phyloP scores from a whole-genome alignment of 2,329 filamentous ascomycete genomes.

The Diaporthe citrichinensis region DNA sequence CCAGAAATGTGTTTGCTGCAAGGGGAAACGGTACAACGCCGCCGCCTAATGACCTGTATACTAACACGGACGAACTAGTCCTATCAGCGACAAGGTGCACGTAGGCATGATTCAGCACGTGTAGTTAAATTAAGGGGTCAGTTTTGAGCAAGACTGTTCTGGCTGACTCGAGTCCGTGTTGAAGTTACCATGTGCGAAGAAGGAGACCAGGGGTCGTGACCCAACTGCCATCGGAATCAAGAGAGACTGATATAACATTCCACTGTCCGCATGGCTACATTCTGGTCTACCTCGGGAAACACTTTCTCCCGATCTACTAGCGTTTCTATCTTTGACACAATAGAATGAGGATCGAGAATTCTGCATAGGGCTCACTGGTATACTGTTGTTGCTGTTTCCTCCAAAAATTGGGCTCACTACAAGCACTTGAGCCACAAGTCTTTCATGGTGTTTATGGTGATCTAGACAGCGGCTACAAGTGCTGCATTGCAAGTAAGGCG shows the following conservation, averaged over 20 bases:
- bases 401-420: too few relatives aligned
- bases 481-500: too few relatives aligned
- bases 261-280: not conserved
- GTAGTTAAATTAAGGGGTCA: not conserved
- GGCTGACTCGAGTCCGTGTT: not conserved
- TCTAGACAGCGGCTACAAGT: too few relatives aligned
- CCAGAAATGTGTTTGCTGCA: not conserved
- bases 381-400: too few relatives aligned
- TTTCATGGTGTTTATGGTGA: too few relatives aligned
- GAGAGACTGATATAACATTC: not conserved
- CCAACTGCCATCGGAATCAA: not conserved
- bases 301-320: not conserved
- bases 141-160: not conserved
- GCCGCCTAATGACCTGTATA: not conserved
- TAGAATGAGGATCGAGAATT: too few relatives aligned
- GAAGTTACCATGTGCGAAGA: not conserved
- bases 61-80: not conserved
- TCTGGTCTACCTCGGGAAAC: not conserved
- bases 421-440: too few relatives aligned
- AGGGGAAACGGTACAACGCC: not conserved
- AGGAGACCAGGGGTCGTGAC: not conserved
- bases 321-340: too few relatives aligned
- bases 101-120: not conserved
- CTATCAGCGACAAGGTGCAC: not conserved
- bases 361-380: too few relatives aligned